These are phyloP conservation scores for Alternaria sp. DNA, from an alignment of 2,329 filamentous ascomycete genomes.

Conservation along the genomic window DNA sequence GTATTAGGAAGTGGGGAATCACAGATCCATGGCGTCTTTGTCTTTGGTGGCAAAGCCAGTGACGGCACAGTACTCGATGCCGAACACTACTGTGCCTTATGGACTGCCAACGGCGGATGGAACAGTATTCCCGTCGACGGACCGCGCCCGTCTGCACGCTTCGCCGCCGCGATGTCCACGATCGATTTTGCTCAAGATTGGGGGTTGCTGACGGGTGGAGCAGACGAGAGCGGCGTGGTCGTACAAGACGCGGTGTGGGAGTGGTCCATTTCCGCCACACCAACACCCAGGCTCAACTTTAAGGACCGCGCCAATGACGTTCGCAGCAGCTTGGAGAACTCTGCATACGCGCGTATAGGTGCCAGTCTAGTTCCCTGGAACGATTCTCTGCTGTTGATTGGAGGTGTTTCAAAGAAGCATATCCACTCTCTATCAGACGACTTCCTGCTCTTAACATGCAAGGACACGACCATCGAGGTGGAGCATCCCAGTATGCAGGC, in stretches of 20 bases:
- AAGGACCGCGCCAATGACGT: slow-evolving; percentile 38
- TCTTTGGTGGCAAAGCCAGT: slow-evolving; percentile 56
- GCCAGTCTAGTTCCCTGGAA: slow-evolving; percentile 57
- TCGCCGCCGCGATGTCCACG: slow-evolving; percentile 63
- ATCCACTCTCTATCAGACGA: slow-evolving; percentile 36
- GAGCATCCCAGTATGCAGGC: slow-evolving; percentile 24
- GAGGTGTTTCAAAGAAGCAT: slow-evolving; percentile 54
- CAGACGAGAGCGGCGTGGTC: slow-evolving; percentile 68
- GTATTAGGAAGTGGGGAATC: slow-evolving; percentile 48
- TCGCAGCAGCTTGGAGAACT: slow-evolving; percentile 18
- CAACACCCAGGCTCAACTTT: slow-evolving; percentile 34
- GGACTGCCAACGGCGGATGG: slow-evolving; percentile 61
- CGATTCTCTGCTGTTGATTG: slow-evolving; percentile 58
- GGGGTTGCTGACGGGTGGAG: slow-evolving; percentile 76
- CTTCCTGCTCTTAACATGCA: slow-evolving; percentile 33
- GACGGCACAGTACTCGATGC: slow-evolving; percentile 49
- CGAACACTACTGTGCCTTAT: slow-evolving; percentile 48
- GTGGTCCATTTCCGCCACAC: slow-evolving; percentile 61
- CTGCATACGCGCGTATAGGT: slow-evolving; percentile 55
- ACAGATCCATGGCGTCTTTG: slow-evolving; percentile 51
- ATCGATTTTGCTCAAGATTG: slow-evolving; percentile 47
- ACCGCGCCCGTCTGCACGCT: slow-evolving; percentile 56
- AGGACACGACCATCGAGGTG: slow-evolving; percentile 24
- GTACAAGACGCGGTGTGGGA: slow-evolving; percentile 65
- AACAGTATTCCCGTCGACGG: slow-evolving; percentile 48